A percentile compares a stretch with the other conserved stretches of the same genome.
These are phyloP conservation scores for Paspalum vaginatum DNA, from an alignment of 176 grass and related monocot species.

Conservation along the genomic window DNA sequence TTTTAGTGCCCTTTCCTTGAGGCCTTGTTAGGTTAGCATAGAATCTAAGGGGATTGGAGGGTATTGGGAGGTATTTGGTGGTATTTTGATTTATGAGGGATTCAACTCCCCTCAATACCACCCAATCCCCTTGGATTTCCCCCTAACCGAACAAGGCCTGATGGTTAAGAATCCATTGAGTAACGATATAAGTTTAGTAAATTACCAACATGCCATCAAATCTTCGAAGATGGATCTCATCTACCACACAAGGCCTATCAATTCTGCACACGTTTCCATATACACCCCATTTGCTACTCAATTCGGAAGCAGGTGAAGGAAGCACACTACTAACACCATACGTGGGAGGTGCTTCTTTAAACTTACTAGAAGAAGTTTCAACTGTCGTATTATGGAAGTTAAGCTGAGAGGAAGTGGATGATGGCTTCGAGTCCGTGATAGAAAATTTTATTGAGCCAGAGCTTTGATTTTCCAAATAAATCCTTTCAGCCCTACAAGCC, in stretches of 20 bases:
- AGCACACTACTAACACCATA: slow-evolving; percentile 44
- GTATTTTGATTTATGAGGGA: too few species aligned
- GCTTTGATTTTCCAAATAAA: slow-evolving; percentile 64
- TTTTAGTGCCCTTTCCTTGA: slow-evolving; percentile 31
- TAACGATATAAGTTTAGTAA: slow-evolving; percentile 37
- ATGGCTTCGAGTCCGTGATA: slow-evolving; percentile 27
- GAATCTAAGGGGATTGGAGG: too few species aligned
- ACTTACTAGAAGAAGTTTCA: slow-evolving; percentile 48
- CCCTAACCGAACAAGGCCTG: too few species aligned
- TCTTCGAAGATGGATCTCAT: slow-evolving; percentile 96
- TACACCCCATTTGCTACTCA: slow-evolving; percentile 75
- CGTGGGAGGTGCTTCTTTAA: slow-evolving; percentile 44
- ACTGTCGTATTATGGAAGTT: slow-evolving; percentile 26
- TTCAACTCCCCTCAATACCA: too few species aligned
- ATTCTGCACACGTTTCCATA: slow-evolving; percentile 92
- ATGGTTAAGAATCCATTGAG: slow-evolving; percentile 15
- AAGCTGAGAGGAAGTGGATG: slow-evolving; percentile 38
- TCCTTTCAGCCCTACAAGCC: slow-evolving; percentile 73
- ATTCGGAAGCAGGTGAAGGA: slow-evolving; percentile 52
- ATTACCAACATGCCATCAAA: slow-evolving; percentile 93
- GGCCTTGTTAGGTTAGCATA: too few species aligned
- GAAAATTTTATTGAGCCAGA: slow-evolving; percentile 42
- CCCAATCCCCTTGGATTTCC: too few species aligned
- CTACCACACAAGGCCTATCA: slow-evolving; percentile 82
- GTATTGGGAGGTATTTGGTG: too few species aligned